Evolutionary conservation across 495 filamentous ascomycete species (phyloP).

Genomic region (Podospora comata): DNA sequence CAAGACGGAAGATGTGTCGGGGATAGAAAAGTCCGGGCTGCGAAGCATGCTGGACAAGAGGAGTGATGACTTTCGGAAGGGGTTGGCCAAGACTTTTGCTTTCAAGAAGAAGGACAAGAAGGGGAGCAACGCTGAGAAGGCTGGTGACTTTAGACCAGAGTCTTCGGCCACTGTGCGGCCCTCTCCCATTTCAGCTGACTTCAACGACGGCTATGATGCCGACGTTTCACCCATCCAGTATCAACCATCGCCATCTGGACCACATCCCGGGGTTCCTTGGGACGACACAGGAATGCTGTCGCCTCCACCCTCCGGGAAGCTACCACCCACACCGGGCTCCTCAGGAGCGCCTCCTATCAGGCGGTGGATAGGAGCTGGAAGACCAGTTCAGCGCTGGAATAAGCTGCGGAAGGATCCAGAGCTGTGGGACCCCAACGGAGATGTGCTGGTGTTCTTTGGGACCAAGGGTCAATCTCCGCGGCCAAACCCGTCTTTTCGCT

Average conservation of each 20-base stretch:
- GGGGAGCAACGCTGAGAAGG: conserved; percentile 19
- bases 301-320: conserved; percentile 36
- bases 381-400: conserved; percentile 50
- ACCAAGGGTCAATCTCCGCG: conserved; percentile 39
- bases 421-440: conserved; percentile 60
- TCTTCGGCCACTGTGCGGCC: conserved; percentile 39
- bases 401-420: conserved; percentile 58
- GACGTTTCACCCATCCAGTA: conserved; percentile 23
- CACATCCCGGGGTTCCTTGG: conserved; percentile 17
- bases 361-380: conserved; percentile 49
- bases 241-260: not conserved
- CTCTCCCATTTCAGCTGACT: conserved; percentile 19
- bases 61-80: conserved; percentile 50
- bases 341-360: conserved; percentile 41
- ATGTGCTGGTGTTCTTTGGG: conserved; percentile 58
- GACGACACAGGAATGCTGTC: conserved; percentile 18
- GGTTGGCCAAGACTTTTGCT: conserved; percentile 45
- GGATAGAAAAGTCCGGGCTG: conserved; percentile 52
- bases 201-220: conserved; percentile 27
- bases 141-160: conserved; percentile 29
- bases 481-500: conserved; percentile 53
- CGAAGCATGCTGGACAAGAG: conserved; percentile 51
- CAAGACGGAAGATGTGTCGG: conserved; percentile 47
- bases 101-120: conserved; percentile 49
- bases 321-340: conserved; percentile 33